A percentile compares a stretch with the other conserved stretches of the same genome.
These are phyloP conservation scores for Harrya chromipes DNA, from an alignment of 768 basidiomycete species.

Conservation along the genomic window DNA sequence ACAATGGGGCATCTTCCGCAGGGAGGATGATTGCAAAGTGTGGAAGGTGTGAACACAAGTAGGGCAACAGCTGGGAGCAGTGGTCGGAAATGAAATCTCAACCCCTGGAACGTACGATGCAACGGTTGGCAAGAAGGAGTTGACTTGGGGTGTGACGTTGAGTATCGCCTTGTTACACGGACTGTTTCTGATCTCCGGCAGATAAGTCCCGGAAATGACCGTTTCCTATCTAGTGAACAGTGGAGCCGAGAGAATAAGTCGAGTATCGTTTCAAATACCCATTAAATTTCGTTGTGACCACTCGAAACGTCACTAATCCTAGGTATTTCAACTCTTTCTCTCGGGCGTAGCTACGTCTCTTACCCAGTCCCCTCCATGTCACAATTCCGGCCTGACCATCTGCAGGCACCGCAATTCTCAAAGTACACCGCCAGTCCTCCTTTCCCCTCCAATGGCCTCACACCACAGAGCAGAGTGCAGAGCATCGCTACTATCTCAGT, in stretches of 20 bases:
- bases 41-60: too few species aligned
- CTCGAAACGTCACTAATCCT: neutral
- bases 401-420: slow-evolving; percentile 4
- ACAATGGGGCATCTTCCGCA: too few species aligned
- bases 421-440: slow-evolving; percentile 6
- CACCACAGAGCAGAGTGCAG: slow-evolving; percentile 20
- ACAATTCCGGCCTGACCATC: slow-evolving; percentile 2
- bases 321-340: neutral
- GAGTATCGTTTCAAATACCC: too few species aligned
- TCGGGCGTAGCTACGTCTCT: neutral
- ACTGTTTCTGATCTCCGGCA: too few species aligned
- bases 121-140: too few species aligned
- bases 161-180: too few species aligned
- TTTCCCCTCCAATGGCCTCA: slow-evolving; percentile 6
- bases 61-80: too few species aligned
- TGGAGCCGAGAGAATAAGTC: slow-evolving; percentile 1
- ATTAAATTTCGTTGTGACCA: neutral
- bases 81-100: too few species aligned
- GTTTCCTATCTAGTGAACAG: neutral
- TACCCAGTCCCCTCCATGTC: slow-evolving; percentile 13
- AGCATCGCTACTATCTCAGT: slow-evolving; percentile 29
- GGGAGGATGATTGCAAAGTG: too few species aligned
- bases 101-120: too few species aligned
- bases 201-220: neutral
- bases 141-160: too few species aligned